Base-by-base conservation (phyloP, 2,329 filamentous ascomycete genomes). In the Verticillium tricorpus region DNA sequence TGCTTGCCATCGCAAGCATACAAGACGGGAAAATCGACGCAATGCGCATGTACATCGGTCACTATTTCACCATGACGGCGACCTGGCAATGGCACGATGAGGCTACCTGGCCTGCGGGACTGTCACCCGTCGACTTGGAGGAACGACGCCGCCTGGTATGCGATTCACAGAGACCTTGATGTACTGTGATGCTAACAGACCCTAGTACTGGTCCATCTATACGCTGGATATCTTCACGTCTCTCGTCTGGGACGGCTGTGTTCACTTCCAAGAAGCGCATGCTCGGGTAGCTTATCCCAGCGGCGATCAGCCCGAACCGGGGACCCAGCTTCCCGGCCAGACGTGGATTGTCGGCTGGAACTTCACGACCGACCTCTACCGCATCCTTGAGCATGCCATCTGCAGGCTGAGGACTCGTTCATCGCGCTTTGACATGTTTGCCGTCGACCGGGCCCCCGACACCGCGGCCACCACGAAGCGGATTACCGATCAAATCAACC, bases 301-400 rank as follows among this genome's bases (percentile, higher is more conserved):
- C 19, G 81, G 81, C 63, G 45, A 52, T 19, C 45, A 52, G 19
- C 45, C 45, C 11, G 45, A 52, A 14, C 45, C 19, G 3, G 45
- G 45, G 11, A 14, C 12, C 8, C n/a, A n/a, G 45, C 45, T 11
- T 12, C 8, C 7, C 9, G 60, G 77, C n/a, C 55, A 32, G 5
- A 37, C 52, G 59, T 86, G 83, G 83, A 70, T 86, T 15, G 74
- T 76, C 37, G 83, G 83, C 22, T 85, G 81, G 81, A 86, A 85
- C 67, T 83, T 84, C 60, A 81, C 78, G 5, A 84, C 81, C 0
- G 82, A 85, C 66, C 70, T 86, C 0, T 85, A 85, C 67, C 78
- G 82, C 3, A 75, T 85, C 6, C 71, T 86, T 11, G 83, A 86
- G 66, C 81, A 85, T 65, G 78, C 77, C 4, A 59, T 73, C 39